Conservation (phyloP, 176 grass and related monocot genomes). For the Musa troglodytarum region DNA sequence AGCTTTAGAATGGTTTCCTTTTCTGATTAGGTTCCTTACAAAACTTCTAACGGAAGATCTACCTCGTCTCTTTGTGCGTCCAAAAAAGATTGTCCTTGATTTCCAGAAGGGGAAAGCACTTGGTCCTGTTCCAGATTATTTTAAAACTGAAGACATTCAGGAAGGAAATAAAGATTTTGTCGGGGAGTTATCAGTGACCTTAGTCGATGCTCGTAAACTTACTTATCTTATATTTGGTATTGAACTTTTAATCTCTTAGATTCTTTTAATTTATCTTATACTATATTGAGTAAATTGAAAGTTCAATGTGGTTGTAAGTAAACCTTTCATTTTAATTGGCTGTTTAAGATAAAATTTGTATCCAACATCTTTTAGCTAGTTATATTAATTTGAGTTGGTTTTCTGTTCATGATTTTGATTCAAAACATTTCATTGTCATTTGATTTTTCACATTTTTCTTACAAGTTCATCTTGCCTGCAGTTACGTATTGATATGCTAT, state of each 20-base stretch:
- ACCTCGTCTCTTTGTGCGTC: slow-evolving; percentile 86
- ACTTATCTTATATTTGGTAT: slow-evolving; percentile 82
- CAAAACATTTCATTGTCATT: too few species aligned
- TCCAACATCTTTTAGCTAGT: too few species aligned
- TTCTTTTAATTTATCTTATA: background rate
- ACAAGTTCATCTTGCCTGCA: too few species aligned
- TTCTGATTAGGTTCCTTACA: slow-evolving; percentile 68
- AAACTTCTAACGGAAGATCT: slow-evolving; percentile 92
- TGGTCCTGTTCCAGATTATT: slow-evolving; percentile 52
- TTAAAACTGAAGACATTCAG: slow-evolving; percentile 40
- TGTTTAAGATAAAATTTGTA: too few species aligned
- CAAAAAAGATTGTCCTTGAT: slow-evolving; percentile 97
- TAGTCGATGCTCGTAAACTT: slow-evolving; percentile 96
- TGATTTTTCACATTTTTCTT: too few species aligned
- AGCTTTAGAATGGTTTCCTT: slow-evolving; percentile 4
- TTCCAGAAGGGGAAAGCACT: slow-evolving; percentile 79
- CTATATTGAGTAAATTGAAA: too few species aligned
- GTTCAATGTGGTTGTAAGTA: too few species aligned
- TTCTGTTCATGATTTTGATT: too few species aligned
- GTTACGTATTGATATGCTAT: too few species aligned
- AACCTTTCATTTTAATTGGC: too few species aligned
- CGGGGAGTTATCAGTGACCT: slow-evolving; percentile 82
- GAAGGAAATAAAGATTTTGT: slow-evolving; percentile 91
- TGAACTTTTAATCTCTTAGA: background rate
- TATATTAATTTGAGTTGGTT: too few species aligned